Evolutionary conservation across 2,329 filamentous ascomycete species (phyloP).

Genomic region (Tolypocladium inflatum): DNA sequence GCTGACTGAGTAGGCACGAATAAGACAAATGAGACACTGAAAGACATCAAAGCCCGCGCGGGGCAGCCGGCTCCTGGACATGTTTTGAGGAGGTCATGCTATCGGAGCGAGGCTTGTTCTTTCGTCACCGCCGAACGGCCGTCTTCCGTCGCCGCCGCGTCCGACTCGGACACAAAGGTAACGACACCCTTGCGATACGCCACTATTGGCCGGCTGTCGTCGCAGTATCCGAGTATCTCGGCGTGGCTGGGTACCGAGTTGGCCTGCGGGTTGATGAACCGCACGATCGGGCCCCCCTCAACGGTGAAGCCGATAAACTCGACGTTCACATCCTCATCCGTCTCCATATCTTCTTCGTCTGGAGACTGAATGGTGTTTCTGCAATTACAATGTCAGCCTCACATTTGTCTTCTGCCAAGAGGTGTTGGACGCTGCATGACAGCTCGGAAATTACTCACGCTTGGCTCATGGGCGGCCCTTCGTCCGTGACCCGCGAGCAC

Average conservation of each 20-base stretch:
- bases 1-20: not conserved
- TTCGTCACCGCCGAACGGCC: not conserved
- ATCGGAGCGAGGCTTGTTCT: not conserved
- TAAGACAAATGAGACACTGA: not conserved
- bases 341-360: slow-evolving; percentile 21
- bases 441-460: slow-evolving; percentile 22
- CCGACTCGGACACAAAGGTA: slow-evolving; percentile 17
- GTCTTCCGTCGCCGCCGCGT: not conserved
- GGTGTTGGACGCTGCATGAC: not conserved
- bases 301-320: slow-evolving; percentile 35
- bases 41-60: not conserved
- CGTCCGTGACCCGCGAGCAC: slow-evolving; percentile 11
- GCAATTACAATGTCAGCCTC: slow-evolving; percentile 5
- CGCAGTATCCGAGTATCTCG: slow-evolving; percentile 26
- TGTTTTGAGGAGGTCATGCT: not conserved
- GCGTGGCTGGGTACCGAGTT: slow-evolving; percentile 19
- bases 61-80: no score
- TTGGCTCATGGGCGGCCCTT: slow-evolving; percentile 31
- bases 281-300: slow-evolving; percentile 35
- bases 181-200: slow-evolving; percentile 26
- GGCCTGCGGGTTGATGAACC: slow-evolving; percentile 26
- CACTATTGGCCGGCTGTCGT: slow-evolving; percentile 25
- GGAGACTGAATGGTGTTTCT: slow-evolving; percentile 27
- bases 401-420: not conserved
- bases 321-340: slow-evolving; percentile 19